A percentile compares a stretch with the other conserved stretches of the same genome.
Conservation (phyloP, 345 rosid species). For the Citrus australasica region DNA sequence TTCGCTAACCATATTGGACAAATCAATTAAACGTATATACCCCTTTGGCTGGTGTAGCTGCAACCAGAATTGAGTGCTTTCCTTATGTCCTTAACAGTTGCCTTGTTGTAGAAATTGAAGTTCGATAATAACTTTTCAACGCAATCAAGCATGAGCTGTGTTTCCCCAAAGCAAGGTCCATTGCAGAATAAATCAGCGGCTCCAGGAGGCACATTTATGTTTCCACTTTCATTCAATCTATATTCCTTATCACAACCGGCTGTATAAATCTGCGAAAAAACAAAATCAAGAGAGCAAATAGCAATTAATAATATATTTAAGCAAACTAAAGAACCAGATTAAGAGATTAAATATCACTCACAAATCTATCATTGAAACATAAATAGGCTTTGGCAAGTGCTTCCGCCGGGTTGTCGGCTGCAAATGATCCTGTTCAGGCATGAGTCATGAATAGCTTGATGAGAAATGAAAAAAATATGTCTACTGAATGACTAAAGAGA, state of each 20-base stretch:
- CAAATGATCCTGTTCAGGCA: slow-evolving; percentile 21
- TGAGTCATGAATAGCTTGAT: background rate
- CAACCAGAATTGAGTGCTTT: slow-evolving; percentile 41
- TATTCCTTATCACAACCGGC: slow-evolving; percentile 40
- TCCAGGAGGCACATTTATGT: slow-evolving; percentile 41
- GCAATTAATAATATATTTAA: background rate
- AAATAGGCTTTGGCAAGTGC: slow-evolving; percentile 33
- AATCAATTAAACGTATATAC: slow-evolving; percentile 12
- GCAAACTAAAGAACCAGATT: background rate
- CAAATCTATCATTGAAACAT: slow-evolving; percentile 44
- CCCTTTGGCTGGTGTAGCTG: slow-evolving; percentile 48
- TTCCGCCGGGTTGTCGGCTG: slow-evolving; percentile 28
- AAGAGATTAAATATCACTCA: background rate
- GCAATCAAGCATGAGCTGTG: slow-evolving; percentile 44
- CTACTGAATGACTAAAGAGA: background rate
- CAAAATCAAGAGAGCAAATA: background rate
- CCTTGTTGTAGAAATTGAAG: slow-evolving; percentile 46
- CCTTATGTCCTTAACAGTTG: slow-evolving; percentile 37
- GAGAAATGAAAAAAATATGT: background rate
- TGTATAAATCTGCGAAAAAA: slow-evolving; percentile 34
- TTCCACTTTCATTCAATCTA: slow-evolving; percentile 45
- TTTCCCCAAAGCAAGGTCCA: slow-evolving; percentile 55
- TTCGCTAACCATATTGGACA: background rate
- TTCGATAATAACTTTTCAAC: slow-evolving; percentile 37
- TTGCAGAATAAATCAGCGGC: slow-evolving; percentile 46